These are phyloP conservation scores for Gloeophyllum trabeum DNA, from an alignment of 768 basidiomycete genomes.

Conservation along the genomic window DNA sequence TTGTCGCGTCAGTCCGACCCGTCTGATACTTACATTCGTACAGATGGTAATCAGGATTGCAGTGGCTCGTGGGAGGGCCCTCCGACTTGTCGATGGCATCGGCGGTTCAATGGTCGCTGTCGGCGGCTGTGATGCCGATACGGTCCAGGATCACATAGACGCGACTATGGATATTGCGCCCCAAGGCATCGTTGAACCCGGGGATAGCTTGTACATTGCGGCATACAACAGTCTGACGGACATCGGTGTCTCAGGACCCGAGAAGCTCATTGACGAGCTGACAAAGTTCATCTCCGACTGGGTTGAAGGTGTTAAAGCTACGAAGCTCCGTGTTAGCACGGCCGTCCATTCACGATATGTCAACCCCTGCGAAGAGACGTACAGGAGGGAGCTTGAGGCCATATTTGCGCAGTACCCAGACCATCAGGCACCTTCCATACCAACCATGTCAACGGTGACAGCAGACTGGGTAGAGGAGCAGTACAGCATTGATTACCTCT, in stretches of 20 bases:
- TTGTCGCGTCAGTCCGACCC: not conserved
- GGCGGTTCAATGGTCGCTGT: conserved; percentile 30
- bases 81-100: conserved; percentile 17
- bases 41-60: conserved; percentile 27
- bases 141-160: not conserved
- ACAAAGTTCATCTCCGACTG: not conserved
- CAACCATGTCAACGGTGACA: not conserved
- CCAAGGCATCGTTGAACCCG: not conserved
- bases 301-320: not conserved
- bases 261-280: not conserved
- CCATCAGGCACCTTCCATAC: not conserved
- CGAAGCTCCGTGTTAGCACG: not conserved
- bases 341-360: not conserved
- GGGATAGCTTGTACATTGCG: conserved; percentile 2
- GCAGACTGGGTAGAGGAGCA: not conserved
- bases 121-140: not conserved
- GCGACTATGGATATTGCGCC: not conserved
- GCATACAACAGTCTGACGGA: conserved; percentile 4
- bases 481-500: not conserved
- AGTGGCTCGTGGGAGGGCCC: conserved; percentile 23
- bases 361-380: not conserved
- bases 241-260: conserved; percentile 4
- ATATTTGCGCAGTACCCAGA: not conserved
- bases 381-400: not conserved
- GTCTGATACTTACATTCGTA: too few relatives aligned